Conservation (phyloP, 140 eudicot species). For the Erigeron philadelphicus region DNA sequence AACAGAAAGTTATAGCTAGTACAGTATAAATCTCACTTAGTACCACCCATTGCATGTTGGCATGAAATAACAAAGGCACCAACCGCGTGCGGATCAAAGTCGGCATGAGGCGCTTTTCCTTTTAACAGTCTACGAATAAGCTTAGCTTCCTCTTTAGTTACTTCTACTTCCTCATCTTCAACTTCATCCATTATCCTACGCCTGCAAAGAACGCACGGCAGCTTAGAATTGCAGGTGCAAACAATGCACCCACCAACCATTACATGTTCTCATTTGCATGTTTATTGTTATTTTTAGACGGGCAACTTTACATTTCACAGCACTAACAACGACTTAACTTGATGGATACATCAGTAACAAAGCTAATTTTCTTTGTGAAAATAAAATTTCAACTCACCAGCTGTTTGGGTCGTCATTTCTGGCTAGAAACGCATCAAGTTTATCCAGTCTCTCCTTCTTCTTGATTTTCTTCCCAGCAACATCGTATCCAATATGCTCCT, state of each 20-base stretch:
- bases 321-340: background rate
- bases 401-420: slow-evolving; percentile 68
- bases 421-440: slow-evolving; percentile 59
- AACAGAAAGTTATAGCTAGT: background rate
- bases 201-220: slow-evolving; percentile 40
- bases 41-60: background rate
- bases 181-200: slow-evolving; percentile 71
- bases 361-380: background rate
- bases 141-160: slow-evolving; percentile 73
- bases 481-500: slow-evolving; percentile 94
- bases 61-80: slow-evolving; percentile 27
- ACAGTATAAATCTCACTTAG: background rate
- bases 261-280: background rate
- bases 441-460: slow-evolving; percentile 80
- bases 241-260: background rate
- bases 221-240: background rate
- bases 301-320: too few relatives aligned
- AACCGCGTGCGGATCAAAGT: slow-evolving; percentile 78
- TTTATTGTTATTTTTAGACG: too few relatives aligned
- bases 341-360: background rate
- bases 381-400: slow-evolving; percentile 50
- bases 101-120: slow-evolving; percentile 93
- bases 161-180: slow-evolving; percentile 84
- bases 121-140: slow-evolving; percentile 58
- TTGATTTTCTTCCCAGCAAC: slow-evolving; percentile 81